Evolutionary conservation across 1,139 yeast genomes (phyloP), one percentile per base, ranked within the genome.

Genomic region (Geotrichum australiense): DNA sequence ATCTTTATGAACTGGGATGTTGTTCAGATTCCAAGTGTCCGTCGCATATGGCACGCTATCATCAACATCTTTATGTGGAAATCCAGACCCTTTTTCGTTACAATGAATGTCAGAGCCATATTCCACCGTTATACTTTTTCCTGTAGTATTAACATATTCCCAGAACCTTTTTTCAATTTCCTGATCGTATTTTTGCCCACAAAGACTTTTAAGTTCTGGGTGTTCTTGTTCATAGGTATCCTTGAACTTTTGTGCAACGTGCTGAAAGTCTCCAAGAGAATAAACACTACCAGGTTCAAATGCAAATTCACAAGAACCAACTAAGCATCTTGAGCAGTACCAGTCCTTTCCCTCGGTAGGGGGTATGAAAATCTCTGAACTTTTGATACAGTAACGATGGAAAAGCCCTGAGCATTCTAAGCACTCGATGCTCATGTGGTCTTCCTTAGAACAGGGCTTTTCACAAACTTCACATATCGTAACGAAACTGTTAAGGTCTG

Each of bases 241-340:
- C 31, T 53, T 48, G 57, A 82, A 82, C 16, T 70, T 67, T 24
- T 65, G 62, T 48, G 89, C 82, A 50, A 74, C 65, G 10, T 70
- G 61, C 47, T 71, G 71, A 58, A 87, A 89, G 46, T 81, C 79
- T 0, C 60, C 53, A 18, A 78, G 63, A 0, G 80, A 68, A 55
- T 82, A 85, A 45, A 71, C 69, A 33, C 73, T 68, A 16, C 81
- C 78, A 50, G 84, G 94, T 52, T 82, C 89, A 59, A 89, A 89
- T 0, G 94, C 95, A 57, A 86, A 89, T 52, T 80, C 91, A 1
- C 94, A 93, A 2, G 89, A 82, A 0, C 95, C 96, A 5, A 83
- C 70, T 12, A 89, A 66, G 59, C 97, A 89, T 47, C 73, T 73
- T 37, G 80, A 81, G 59, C 97, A 89, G 55, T 70, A 80, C 95